Evolutionary conservation across 129 eudicot genomes (phyloP).

Genomic region (Artemisia annua): DNA sequence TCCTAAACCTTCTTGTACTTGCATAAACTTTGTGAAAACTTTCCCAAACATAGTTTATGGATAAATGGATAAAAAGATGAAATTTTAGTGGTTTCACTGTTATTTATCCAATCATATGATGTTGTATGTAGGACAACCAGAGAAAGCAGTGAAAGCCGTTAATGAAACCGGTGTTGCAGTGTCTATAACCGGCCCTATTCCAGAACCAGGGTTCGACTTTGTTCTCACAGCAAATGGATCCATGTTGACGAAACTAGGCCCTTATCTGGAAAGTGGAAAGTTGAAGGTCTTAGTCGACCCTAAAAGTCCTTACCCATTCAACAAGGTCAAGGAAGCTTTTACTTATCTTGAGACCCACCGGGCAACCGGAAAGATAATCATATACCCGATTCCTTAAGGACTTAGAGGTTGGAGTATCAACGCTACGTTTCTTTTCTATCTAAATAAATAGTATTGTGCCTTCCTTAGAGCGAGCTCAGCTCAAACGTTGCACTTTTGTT

Average conservation of each 20-base stretch:
- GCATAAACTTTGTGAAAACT: no score
- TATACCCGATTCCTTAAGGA: conserved; percentile 70
- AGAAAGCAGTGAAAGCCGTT: conserved; percentile 67
- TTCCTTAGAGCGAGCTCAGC: neutral
- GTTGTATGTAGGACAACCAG: conserved; percentile 57
- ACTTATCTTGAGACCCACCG: conserved; percentile 73
- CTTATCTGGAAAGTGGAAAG: conserved; percentile 76
- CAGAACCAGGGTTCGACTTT: conserved; percentile 75
- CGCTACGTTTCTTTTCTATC: no score
- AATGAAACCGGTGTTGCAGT: conserved; percentile 85
- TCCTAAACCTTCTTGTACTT: no score
- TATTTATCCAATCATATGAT: no score
- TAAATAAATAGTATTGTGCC: neutral
- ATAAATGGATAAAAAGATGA: no score
- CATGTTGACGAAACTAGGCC: conserved; percentile 61
- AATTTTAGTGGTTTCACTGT: no score
- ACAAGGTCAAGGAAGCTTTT: conserved; percentile 76
- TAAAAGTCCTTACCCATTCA: conserved; percentile 77
- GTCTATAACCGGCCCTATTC: conserved; percentile 62
- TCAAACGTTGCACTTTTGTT: neutral
- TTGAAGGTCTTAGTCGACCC: conserved; percentile 79
- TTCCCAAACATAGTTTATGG: no score
- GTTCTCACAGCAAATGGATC: conserved; percentile 76
- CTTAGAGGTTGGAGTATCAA: no score
- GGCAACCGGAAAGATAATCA: conserved; percentile 83